Base-by-base conservation (phyloP, 208 protist species). In the Crithidia fasciculata region DNA sequence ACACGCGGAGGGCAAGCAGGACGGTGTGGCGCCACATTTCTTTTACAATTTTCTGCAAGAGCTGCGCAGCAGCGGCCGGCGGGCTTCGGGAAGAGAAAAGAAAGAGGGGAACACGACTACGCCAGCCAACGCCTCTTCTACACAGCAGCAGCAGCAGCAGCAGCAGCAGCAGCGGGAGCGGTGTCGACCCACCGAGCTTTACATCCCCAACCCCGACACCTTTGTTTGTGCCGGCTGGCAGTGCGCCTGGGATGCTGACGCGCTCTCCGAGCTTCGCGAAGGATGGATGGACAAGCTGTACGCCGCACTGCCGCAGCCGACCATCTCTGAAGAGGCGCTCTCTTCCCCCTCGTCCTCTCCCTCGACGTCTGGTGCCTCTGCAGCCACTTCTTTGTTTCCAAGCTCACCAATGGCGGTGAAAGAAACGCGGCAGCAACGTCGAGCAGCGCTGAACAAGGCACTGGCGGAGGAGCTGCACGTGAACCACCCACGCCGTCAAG, bases 161-260 rank as follows among this genome's bases (percentile, higher is more conserved):
- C 28, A 28, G 28, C 28, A 28, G 28, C 28, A 28, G 28, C 28
- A 28, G 28, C 28, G 1, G 28, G 28, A 28, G 28, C 28, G 28
- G 4, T 45, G 18, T 2, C 67, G 56, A n/a, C n/a, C 12, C 10
- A 56, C 50, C n/a, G 36, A 59, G 43, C 80, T 85, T 19, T 92
- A 82, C 66, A 91, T 95, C 37, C 90, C 82, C 4, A 95, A 95
- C 69, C 87, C 90, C 2, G 76, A 74, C 37, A 86, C 56, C 13
- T 95, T 92, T 55, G 74, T 78, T 4, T 95, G 90, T 57, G 78
- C 76, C 13, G 90, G 87, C 74, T 76, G 58, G 54, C 81, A 85
- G 73, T 95, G 90, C 62, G 69, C 54, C 3, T 79, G 66, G 66
- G 69, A 78, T n/a, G 81, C 65, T 19, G 90, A 95, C 72, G 61